Evolutionary conservation across 2,329 filamentous ascomycete genomes (phyloP).

Genomic region (Macrophomina pseudophaseolina): DNA sequence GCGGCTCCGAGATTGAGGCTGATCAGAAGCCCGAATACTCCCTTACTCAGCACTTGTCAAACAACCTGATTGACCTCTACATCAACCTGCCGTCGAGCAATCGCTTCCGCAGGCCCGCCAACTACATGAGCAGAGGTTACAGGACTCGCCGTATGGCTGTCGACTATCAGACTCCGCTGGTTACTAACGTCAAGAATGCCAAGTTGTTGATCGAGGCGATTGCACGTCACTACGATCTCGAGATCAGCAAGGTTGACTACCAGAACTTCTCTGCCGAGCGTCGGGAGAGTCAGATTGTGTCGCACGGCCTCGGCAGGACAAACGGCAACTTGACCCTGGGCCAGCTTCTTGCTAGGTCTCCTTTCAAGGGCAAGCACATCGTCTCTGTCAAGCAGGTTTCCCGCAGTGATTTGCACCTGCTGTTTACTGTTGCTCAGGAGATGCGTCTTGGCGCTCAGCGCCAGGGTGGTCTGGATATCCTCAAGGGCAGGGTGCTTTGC

Average conservation of each 20-base stretch:
- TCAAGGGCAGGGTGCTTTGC: constrained; percentile 84
- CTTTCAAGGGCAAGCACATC: constrained; percentile 89
- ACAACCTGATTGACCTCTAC: constrained; percentile 97
- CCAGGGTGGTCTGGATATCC: constrained; percentile 83
- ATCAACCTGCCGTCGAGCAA: constrained; percentile 99
- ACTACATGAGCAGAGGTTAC: constrained; percentile 98
- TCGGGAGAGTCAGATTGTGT: constrained; percentile 31
- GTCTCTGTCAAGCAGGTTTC: constrained; percentile 91
- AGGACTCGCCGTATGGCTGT: constrained; percentile 97
- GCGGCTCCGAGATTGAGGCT: constrained; percentile 67
- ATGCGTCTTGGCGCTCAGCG: constrained; percentile 96
- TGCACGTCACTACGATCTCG: constrained; percentile 83
- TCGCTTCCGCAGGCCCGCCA: constrained; percentile 92
- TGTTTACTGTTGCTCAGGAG: constrained; percentile 96
- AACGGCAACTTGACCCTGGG: constrained; percentile 64
- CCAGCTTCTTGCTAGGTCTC: constrained; percentile 76
- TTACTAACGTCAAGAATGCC: constrained; percentile 99
- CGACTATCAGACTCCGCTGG: constrained; percentile 93
- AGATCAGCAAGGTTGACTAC: constrained; percentile 83
- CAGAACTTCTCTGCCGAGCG: constrained; percentile 70
- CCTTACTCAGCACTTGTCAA: constrained; percentile 92
- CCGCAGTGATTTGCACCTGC: constrained; percentile 83
- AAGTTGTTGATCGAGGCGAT: constrained; percentile 97
- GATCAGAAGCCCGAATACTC: constrained; percentile 96
- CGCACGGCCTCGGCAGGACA: constrained; percentile 59